Base-by-base conservation (phyloP, 495 filamentous ascomycete genomes). In the Penicillium macrosclerotiorum region DNA sequence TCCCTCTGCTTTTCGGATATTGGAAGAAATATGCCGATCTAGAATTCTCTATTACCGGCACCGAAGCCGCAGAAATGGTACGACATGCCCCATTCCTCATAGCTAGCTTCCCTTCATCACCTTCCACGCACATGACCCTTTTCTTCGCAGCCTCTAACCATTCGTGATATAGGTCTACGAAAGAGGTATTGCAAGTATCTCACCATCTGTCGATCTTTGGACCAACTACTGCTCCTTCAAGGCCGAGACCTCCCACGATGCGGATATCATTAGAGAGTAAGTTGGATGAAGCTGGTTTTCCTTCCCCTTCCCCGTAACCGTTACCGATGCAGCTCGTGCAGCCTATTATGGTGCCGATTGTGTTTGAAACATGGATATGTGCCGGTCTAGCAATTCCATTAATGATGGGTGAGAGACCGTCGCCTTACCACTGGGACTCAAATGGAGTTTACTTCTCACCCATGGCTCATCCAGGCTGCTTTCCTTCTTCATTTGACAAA, bases 11-110 rank as follows among this genome's bases (percentile, higher is more conserved):
- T 2, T 99, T 96, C 62, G 93, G 91, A 31, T 99, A 96, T 68
- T 99, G 93, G 93, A 96, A 96, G 73, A 97, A 95, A 66, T 98
- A 99, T 82, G 93, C 93, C 54, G 93, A 97, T 61, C 69, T 95
- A 18, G 93, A 99, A 60, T 99, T 99, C 68, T 88, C 88, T 12
- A 95, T 97, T 52, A 89, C 89, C 4, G 93, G 93, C 19, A 95
- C 94, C 1, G 93, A 99, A 71, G 90, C 94, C 22, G 94, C 93
- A 44, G 93, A 99, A 62, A 93, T 97, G 88, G 93, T 96, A 77
- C 27, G 39, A 20, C 37, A 19, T 45, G 3, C 12, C 33, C 41
- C 41, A 24, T 5, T 13, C 40, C 35, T 14, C 43, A 12, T n/a
- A n/a, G n/a, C n/a, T n/a, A n/a, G n/a, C n/a, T n/a, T n/a, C n/a